phyloP scores from a whole-genome alignment of 306 rosid species.

The Trifolium pratense region DNA sequence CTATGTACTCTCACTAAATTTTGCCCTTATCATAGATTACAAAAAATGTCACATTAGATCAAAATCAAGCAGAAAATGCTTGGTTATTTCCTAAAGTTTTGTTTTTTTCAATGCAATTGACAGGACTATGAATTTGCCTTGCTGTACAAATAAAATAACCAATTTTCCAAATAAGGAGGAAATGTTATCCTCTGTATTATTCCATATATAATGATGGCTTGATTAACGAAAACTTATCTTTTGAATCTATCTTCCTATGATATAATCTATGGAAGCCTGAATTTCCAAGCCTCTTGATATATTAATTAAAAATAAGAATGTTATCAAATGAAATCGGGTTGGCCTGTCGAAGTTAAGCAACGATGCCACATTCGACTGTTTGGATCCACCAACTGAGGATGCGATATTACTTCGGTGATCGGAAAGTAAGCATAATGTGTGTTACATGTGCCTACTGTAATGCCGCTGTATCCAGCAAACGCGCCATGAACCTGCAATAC shows the following conservation, averaged over 20 bases:
- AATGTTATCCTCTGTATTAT: slow-evolving; percentile 52
- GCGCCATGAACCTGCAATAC: slow-evolving; percentile 93
- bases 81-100: slow-evolving; percentile 41
- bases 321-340: slow-evolving; percentile 77
- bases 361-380: slow-evolving; percentile 99
- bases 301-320: slow-evolving; percentile 2
- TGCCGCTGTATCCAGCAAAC: slow-evolving; percentile 94
- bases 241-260: slow-evolving; percentile 48
- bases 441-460: slow-evolving; percentile 89
- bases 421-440: slow-evolving; percentile 97
- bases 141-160: slow-evolving; percentile 50
- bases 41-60: slow-evolving; percentile 42
- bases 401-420: slow-evolving; percentile 86
- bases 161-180: slow-evolving; percentile 33
- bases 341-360: slow-evolving; percentile 96
- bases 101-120: slow-evolving; percentile 25
- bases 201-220: slow-evolving; percentile 25
- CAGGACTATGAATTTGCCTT: slow-evolving; percentile 29
- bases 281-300: slow-evolving; percentile 47
- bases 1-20: slow-evolving; percentile 27
- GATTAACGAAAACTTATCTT: slow-evolving; percentile 37
- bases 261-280: slow-evolving; percentile 45
- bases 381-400: slow-evolving; percentile 73
- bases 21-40: slow-evolving; percentile 33
- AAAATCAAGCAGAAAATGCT: slow-evolving; percentile 39